Percentiles rank a stretch among this genome's conserved stretches.
Conservation (phyloP, 768 basidiomycete genomes). For the Sistotremastrum niveocremeum region DNA sequence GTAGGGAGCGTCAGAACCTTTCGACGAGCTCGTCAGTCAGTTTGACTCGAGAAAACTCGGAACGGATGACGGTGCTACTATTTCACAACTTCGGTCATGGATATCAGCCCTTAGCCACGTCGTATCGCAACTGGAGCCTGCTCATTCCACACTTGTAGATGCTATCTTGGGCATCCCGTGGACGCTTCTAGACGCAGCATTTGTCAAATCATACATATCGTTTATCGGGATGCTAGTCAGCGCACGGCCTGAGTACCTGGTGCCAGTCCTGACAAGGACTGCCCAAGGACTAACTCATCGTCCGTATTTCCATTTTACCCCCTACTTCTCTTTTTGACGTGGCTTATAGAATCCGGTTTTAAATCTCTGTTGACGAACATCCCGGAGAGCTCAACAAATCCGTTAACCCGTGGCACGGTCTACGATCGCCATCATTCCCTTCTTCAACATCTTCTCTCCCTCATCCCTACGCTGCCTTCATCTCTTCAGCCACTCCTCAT, state of each 20-base stretch:
- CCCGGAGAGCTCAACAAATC: constrained; percentile 50
- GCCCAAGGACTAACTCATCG: constrained; percentile 83
- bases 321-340: constrained; percentile 3
- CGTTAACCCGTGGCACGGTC: constrained; percentile 68
- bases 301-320: constrained; percentile 27
- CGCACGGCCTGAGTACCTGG: constrained; percentile 83
- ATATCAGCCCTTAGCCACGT: constrained; percentile 82
- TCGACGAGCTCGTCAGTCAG: constrained; percentile 81
- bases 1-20: constrained; percentile 63
- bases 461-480: constrained; percentile 84
- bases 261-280: constrained; percentile 67
- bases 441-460: constrained; percentile 71
- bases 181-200: constrained; percentile 76
- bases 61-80: constrained; percentile 18
- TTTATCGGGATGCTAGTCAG: constrained; percentile 88
- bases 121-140: constrained; percentile 76
- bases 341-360: constrained; percentile 50
- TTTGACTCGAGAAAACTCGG: constrained; percentile 45
- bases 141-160: constrained; percentile 69
- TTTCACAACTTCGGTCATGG: constrained; percentile 60
- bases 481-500: constrained; percentile 77
- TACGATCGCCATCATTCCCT: constrained; percentile 82
- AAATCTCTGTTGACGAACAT: constrained; percentile 43
- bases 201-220: constrained; percentile 79
- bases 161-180: constrained; percentile 83